Base-by-base conservation (phyloP, 179 eudicot species). In the Heliamphora pulchella region DNA sequence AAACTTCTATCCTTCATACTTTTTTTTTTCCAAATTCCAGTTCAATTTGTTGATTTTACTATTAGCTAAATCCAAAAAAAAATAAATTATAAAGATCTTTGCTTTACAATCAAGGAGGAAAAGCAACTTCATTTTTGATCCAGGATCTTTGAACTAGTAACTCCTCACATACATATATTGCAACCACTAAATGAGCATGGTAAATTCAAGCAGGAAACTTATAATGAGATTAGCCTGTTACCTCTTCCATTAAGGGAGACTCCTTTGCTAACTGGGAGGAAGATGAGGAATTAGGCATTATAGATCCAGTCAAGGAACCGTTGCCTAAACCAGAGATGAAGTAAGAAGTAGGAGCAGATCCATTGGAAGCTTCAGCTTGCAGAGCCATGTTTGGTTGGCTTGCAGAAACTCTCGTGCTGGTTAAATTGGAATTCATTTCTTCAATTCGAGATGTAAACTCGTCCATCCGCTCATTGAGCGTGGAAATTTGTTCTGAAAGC, bases 401-500 rank as follows among this genome's bases (percentile, higher is more conserved):
- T 17, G 90, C 83, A 71, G 96, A 88, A 11, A 71, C 58, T 78
- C 83, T 90, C 80, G 85, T 86, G 43, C 78, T 80, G 15, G 82
- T 84, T 67, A 94, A 77, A 80, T 89, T 90, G 74, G 91, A 86
- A 83, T 87, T 94, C 50, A 96, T 80, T 81, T 92, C 97, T 85
- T 94, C 97, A 76, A 94, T 85, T 79, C 85, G 87, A 77, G 87
- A 87, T 46, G 96, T 87, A 73, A 94, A 90, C 82, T 93, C 97
- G 71, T 93, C 94, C 90, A 94, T 93, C 77, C 94, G 87, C 51
- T 93, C 96, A 82, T 89, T 90, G 4, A 93, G 88, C 3, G 93
- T 86, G 0, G 93, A 91, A 18, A 94, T 94, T 75, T 94, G 97
- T 77, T 94, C 98, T 11, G 96, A 94, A 58, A 94, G 89, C 17